phyloP scores from a whole-genome alignment of 495 filamentous ascomycete species.

The Neurospora terricola region DNA sequence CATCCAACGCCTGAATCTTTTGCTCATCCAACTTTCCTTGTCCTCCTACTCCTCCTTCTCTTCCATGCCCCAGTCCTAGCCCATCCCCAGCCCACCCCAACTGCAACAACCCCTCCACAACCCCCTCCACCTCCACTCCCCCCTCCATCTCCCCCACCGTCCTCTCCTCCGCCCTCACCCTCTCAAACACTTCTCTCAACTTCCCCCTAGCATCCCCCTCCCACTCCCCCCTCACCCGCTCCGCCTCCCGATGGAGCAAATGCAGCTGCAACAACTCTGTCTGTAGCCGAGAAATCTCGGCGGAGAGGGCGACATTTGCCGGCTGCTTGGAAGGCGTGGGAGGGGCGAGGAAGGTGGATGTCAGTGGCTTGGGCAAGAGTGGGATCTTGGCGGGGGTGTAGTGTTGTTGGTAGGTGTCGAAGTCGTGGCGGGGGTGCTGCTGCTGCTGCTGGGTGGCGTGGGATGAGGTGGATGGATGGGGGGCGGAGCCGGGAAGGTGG shows the following conservation, averaged over 20 bases:
- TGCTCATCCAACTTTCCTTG: conserved; percentile 14
- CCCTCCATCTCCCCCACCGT: conserved; percentile 21
- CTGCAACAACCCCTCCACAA: neutral
- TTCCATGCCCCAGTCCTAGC: neutral
- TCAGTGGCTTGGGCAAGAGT: conserved; percentile 44
- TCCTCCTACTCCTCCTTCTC: conserved; percentile 22
- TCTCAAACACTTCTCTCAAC: conserved; percentile 31
- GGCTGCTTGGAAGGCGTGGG: conserved; percentile 43
- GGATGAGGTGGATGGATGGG: too few relatives aligned
- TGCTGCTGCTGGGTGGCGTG: neutral
- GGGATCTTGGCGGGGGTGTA: conserved; percentile 53
- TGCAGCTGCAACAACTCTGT: conserved; percentile 65
- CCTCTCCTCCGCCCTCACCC: conserved; percentile 23
- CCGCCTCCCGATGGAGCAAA: conserved; percentile 49
- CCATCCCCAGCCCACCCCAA: too few relatives aligned
- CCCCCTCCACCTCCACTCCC: conserved; percentile 11
- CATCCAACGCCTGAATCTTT: conserved; percentile 42
- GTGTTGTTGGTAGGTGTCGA: conserved; percentile 60
- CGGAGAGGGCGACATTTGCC: conserved; percentile 42
- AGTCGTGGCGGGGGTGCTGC: conserved; percentile 35
- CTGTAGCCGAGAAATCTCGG: conserved; percentile 54
- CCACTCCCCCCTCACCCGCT: conserved; percentile 29
- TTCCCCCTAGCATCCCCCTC: conserved; percentile 33
- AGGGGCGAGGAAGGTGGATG: conserved; percentile 40
- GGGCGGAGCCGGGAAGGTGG: too few relatives aligned